Conservation (phyloP, 2,329 filamentous ascomycete species). For the Trichoderma hamatum region DNA sequence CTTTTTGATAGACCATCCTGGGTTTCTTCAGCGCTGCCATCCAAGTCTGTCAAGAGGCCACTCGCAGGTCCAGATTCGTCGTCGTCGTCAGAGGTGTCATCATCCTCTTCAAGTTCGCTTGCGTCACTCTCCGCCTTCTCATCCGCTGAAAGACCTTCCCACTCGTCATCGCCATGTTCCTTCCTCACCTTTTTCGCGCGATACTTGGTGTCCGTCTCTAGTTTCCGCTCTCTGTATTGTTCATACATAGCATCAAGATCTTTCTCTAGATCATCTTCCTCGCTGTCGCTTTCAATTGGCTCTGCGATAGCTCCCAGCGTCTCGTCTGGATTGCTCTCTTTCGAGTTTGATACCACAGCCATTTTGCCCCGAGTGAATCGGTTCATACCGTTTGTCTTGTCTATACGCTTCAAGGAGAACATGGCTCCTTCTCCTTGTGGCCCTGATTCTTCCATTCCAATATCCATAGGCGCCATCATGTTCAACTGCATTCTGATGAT, state of each 20-base stretch:
- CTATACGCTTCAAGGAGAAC: conserved; percentile 81
- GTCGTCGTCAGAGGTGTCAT: conserved; percentile 43
- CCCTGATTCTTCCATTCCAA: conserved; percentile 85
- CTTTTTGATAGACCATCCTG: conserved; percentile 70
- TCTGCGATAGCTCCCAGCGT: conserved; percentile 58
- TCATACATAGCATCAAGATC: conserved; percentile 90
- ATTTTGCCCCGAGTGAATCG: conserved; percentile 73
- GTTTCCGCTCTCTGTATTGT: conserved; percentile 77
- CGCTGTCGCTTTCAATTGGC: conserved; percentile 69
- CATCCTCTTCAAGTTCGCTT: conserved; percentile 62
- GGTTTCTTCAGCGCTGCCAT: conserved; percentile 47
- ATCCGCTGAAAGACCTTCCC: conserved; percentile 81
- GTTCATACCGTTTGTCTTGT: conserved; percentile 71
- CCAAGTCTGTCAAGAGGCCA: conserved; percentile 44
- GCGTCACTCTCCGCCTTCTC: conserved; percentile 57
- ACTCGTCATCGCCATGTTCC: conserved; percentile 83
- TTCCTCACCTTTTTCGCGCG: conserved; percentile 86
- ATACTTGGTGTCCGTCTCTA: conserved; percentile 81
- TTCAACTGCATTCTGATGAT: conserved; percentile 96
- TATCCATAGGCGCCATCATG: conserved; percentile 95
- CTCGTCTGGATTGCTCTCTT: conserved; percentile 61
- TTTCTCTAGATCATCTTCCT: conserved; percentile 78
- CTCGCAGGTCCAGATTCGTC: conserved; percentile 33
- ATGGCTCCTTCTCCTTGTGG: conserved; percentile 79
- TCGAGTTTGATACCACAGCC: conserved; percentile 63